Base-by-base conservation (phyloP, 495 filamentous ascomycete species). In the Neurospora sp. region DNA sequence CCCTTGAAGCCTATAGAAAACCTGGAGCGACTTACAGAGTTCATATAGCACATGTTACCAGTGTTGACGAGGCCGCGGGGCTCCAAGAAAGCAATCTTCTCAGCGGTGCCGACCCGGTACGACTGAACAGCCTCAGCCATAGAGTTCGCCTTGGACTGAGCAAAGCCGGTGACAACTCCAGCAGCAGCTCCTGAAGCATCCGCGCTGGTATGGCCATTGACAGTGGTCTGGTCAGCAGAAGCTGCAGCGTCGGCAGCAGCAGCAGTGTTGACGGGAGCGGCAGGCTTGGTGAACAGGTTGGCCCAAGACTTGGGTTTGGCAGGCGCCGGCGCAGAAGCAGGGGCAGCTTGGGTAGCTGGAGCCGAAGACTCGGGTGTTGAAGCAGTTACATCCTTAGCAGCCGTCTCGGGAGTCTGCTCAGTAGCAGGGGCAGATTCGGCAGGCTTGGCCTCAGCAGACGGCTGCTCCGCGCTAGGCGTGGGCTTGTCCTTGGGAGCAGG, bases 21-120 rank as follows among this genome's bases (percentile, higher is more conserved):
- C 4, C 6, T 9, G 53, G 12, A 16, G 7, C 16, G 11, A 82
- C 93, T 84, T 87, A 98, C 96, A 65, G 96, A 97, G 84, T 98
- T 99, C 96, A 99, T 98, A 84, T 98, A 99, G 83, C 96, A 99
- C 94, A 98, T 96, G 78, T 99, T 99, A 9, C 96, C 96, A 61
- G 94, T 96, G 81, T 99, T 99, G 65, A 97, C 91, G 76, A 99
- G 87, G 5, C 96, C 96, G 69, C 96, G 87, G n/a, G 96, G 96
- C 80, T 98, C 93, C 6, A 99, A 86, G 78, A 98, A 98, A 12
- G 90, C 82, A 69, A 95, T 83, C 76, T 92, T 94, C 7, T 88
- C 86, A 20, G 86, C 84, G 48, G 84, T 83, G 38, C 85, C 85
- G 44, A 91, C 88, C 69, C 86, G 88, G 77, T 92, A 91, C 20